Base-by-base conservation (phyloP, 345 rosid species). In the Corymbia maculata region DNA sequence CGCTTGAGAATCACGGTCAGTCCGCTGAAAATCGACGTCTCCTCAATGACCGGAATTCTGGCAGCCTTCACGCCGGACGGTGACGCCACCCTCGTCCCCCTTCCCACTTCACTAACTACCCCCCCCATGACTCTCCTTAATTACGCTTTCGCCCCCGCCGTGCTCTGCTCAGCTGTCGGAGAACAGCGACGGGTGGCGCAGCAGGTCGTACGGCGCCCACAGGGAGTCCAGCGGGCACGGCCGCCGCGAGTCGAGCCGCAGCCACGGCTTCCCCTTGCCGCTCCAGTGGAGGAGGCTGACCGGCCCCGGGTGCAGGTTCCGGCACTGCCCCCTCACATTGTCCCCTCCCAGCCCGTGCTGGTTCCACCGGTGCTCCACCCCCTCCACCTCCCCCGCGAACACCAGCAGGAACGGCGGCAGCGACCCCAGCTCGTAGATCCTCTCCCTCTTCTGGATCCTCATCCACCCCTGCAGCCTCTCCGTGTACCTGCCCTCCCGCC, bases 281-380 rank as follows among this genome's bases (percentile, higher is more conserved):
- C 98, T 97, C 98, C 99, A 97, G 52, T 97, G 98, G 52, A 97
- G 94, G 92, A 97, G 89, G 90, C 98, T 97, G 30, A 94, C 97
- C 47, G 96, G 94, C 13, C 98, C 98, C 0, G 96, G 97, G 92
- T 96, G 98, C 61, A 97, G 88, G 79, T 93, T 90, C 90, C 98
- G 89, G 75, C 98, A 96, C 86, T 93, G 70, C 13, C 99, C 99
- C 52, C 92, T 92, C 42, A 97, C 89, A 88, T 97, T 97, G 89
- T 97, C 99, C 1, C 99, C 98, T 0, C 98, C 99, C 2, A 96
- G 94, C 4, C 99, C 99, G 59, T 96, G 99, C 87, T 97, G 98
- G 91, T 96, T 95, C 99, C 99, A 97, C 86, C 98, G 90, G 87
- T 96, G 97, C 93, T 94, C 98, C 64, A 95, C 96, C 17, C 94